Evolutionary conservation across 768 basidiomycete genomes (phyloP), one percentile per base, ranked within the genome.

Genomic region (Macrolepiota fuliginosa): DNA sequence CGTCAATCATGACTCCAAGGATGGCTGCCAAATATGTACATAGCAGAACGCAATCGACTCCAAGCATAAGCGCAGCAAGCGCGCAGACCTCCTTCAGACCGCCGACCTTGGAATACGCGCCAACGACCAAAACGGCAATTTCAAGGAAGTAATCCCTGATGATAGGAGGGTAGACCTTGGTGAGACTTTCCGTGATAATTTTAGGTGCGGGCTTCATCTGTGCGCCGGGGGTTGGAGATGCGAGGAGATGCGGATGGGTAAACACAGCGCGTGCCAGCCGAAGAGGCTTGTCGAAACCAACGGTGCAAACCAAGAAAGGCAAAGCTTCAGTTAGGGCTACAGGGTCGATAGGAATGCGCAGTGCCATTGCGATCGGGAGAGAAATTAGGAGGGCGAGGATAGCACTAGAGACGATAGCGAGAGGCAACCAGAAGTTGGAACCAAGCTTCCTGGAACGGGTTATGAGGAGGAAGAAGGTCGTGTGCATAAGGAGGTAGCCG

Each of bases 281-380:
- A 50, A 96, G 87, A 0, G 96, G 96, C 73, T 99, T 98, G 76
- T 99, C 97, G 73, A 98, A 99, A 6, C 96, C 96, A 62, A 99
- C 88, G 1, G 95, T 97, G 73, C 96, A 96, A 37, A 99, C 96
- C 52, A 98, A 80, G 87, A 98, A 98, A 0, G 97, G 97, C 0
- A 99, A 83, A 0, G 97, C 96, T 73, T 99, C 97, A 10, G 92
- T 94, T 54, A 99, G 82, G 10, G 89, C 89, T 56, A 98, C 89
- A 1, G 94, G 94, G 72, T 98, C 96, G 66, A 99, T 88, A 19
- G 88, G 90, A 62, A 99, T 93, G 66, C 83, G 81, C 61, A 98
- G 80, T 12, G 83, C 72, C 73, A 83, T 78, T 7, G 87, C 87
- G 56, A 89, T 83, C 13, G 96, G 90, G 5, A 98, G 83, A 12